Evolutionary conservation across 2,329 filamentous ascomycete species (phyloP), one percentile per base, ranked within the genome.

Genomic region (Stachybotrys echinatus): DNA sequence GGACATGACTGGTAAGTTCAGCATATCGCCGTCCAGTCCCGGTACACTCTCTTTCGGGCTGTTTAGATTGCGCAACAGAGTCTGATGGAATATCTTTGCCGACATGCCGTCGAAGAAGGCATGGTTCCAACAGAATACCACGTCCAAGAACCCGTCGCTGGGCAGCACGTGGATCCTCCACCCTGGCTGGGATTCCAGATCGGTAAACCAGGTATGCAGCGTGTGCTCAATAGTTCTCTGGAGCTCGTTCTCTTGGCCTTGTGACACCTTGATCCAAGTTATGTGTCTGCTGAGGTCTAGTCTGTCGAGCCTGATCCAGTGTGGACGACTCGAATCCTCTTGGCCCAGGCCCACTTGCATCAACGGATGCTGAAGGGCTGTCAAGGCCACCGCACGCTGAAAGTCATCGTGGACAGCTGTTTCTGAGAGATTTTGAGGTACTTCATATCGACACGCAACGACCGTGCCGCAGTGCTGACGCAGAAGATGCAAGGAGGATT

Each of bases 11-110:
- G 6, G 7, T 6, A 31, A 31, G 27, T 12, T 6, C 6, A 31
- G 27, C 6, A 44, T 37, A 2, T 34, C 34, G 4, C 19, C 44
- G 14, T 50, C 44, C 4, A 55, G 48, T 12, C 54, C 19, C 3
- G 60, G 49, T 0, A 50, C 31, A 18, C 49, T 48, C 4, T 51
- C 39, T 6, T 49, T 38, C 7, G 34, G 23, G 3, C 48, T 23
- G 23, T 64, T 61, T 39, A 67, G 62, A 27, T 59, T 56, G 6
- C 53, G 50, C 5, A 66, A 42, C 8, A 68, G 45, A n/a, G 54
- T 59, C 45, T 58, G 47, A 37, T 68, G 64, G 18, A 67, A 62
- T 4, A 66, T 55, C 47, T 65, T 66, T 39, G 55, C 61, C n/a
- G 61, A 53, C n/a, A 56, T 62, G 1, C 63, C 65, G 34, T 68